Conservation (phyloP, 345 rosid species). For the Pelargonium nanum region DNA sequence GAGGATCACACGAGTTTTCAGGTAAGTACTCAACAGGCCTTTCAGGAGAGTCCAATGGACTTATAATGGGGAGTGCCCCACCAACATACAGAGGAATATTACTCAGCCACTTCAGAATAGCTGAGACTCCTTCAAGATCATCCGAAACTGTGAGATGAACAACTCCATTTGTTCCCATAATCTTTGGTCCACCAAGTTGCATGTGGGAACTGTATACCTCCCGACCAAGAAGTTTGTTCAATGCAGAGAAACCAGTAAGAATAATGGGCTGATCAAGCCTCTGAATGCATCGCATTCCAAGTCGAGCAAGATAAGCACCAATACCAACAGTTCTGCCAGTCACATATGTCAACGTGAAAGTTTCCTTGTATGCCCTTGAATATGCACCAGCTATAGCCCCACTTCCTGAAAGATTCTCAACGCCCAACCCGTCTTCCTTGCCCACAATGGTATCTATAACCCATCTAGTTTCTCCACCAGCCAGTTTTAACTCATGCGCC, state of each 20-base stretch:
- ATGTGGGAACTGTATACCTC: slow-evolving; percentile 99
- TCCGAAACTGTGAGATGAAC: slow-evolving; percentile 95
- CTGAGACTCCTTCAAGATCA: slow-evolving; percentile 90
- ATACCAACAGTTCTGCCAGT: slow-evolving; percentile 96
- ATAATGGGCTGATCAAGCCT: slow-evolving; percentile 98
- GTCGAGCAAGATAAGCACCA: slow-evolving; percentile 97
- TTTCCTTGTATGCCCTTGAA: slow-evolving; percentile 94
- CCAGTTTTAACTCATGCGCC: slow-evolving; percentile 75
- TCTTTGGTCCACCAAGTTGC: slow-evolving; percentile 99
- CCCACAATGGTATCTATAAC: slow-evolving; percentile 90
- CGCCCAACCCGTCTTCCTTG: slow-evolving; percentile 94
- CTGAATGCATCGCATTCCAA: slow-evolving; percentile 98
- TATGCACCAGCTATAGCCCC: slow-evolving; percentile 98
- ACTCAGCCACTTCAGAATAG: slow-evolving; percentile 93
- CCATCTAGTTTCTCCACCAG: slow-evolving; percentile 77
- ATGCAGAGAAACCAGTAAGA: slow-evolving; percentile 92
- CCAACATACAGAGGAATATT: slow-evolving; percentile 74
- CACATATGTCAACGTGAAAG: slow-evolving; percentile 87
- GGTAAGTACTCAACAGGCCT: slow-evolving; percentile 81
- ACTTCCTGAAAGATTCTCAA: slow-evolving; percentile 91
- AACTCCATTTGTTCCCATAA: slow-evolving; percentile 98
- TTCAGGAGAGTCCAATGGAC: slow-evolving; percentile 67
- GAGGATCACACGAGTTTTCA: slow-evolving; percentile 92
- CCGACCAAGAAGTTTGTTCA: slow-evolving; percentile 97
- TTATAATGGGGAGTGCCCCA: slow-evolving; percentile 63